Conservation (phyloP, 768 basidiomycete species). For the Tylopilus subfusipes region DNA sequence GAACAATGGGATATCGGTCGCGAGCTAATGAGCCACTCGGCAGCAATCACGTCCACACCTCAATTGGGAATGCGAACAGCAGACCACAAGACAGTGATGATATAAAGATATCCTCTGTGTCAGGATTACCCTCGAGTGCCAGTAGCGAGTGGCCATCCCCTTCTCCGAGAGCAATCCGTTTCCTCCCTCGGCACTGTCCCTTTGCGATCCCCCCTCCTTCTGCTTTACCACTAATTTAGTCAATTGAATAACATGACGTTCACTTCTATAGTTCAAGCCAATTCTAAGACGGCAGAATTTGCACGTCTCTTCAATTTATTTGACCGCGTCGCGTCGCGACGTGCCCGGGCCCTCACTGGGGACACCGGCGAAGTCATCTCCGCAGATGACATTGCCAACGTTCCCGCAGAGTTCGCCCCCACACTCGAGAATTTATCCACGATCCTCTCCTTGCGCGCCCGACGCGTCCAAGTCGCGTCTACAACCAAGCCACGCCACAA, state of each 20-base stretch:
- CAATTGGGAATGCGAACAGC: background rate
- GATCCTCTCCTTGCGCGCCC: slow-evolving; percentile 31
- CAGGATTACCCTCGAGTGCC: background rate
- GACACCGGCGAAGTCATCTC: slow-evolving; percentile 20
- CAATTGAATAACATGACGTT: slow-evolving; percentile 16
- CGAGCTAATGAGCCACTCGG: slow-evolving; percentile 23
- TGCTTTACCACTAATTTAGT: slow-evolving; percentile 2
- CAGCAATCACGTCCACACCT: slow-evolving; percentile 10
- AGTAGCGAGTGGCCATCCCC: background rate
- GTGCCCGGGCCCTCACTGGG: slow-evolving; percentile 29
- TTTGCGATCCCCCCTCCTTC: background rate
- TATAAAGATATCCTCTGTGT: slow-evolving; percentile 16
- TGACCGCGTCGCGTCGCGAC: slow-evolving; percentile 48
- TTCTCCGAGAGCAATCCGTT: background rate
- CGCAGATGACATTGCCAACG: slow-evolving; percentile 30
- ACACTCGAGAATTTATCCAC: slow-evolving; percentile 38
- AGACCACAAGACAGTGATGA: slow-evolving; percentile 12
- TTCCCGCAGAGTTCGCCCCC: slow-evolving; percentile 28
- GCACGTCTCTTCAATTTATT: slow-evolving; percentile 52
- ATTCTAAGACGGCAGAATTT: slow-evolving; percentile 48
- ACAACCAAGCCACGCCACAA: slow-evolving; percentile 20
- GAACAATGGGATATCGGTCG: slow-evolving; percentile 11
- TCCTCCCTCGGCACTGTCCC: too few relatives aligned
- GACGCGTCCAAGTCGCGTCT: background rate
- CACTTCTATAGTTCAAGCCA: slow-evolving; percentile 20